Evolutionary conservation across 768 basidiomycete species (phyloP).

Genomic region (Hypholoma sublateritium): DNA sequence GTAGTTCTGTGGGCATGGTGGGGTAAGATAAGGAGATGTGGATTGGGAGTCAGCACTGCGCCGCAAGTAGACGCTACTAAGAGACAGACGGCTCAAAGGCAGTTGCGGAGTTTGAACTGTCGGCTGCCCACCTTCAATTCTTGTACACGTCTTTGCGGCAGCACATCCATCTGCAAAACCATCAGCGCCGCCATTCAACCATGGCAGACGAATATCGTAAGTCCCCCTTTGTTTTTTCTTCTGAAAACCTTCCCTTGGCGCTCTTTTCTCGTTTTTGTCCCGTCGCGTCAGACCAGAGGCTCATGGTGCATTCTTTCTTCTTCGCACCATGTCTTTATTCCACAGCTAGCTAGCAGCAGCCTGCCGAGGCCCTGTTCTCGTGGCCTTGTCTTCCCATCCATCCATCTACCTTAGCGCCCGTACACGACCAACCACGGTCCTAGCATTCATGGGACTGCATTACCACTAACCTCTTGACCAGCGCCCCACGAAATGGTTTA

Average conservation of each 20-base stretch:
- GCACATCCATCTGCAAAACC: not conserved
- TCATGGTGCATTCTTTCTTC: constrained; percentile 60
- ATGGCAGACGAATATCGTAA: constrained; percentile 59
- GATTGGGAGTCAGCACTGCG: too few relatives aligned
- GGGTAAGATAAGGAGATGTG: constrained; percentile 10
- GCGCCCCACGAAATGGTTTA: constrained; percentile 31
- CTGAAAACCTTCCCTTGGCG: constrained; percentile 20
- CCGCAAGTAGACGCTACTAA: not conserved
- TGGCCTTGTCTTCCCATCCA: constrained; percentile 7
- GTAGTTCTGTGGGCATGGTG: constrained; percentile 76
- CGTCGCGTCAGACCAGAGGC: constrained; percentile 45
- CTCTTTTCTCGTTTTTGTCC: constrained; percentile 30
- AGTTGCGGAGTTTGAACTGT: constrained; percentile 39
- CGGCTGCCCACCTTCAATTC: not conserved
- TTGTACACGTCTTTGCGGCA: constrained; percentile 5
- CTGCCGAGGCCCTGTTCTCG: constrained; percentile 12
- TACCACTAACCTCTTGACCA: not conserved
- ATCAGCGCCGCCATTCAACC: constrained; percentile 15
- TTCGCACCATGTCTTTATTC: constrained; percentile 54
- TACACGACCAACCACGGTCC: not conserved
- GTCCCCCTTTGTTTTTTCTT: constrained; percentile 27
- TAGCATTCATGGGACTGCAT: not conserved
- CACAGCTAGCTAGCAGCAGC: constrained; percentile 63
- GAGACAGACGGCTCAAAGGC: constrained; percentile 7
- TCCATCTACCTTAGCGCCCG: constrained; percentile 17